Conservation (phyloP, 2,329 filamentous ascomycete species). For the Chaetomiaceae sp. region DNA sequence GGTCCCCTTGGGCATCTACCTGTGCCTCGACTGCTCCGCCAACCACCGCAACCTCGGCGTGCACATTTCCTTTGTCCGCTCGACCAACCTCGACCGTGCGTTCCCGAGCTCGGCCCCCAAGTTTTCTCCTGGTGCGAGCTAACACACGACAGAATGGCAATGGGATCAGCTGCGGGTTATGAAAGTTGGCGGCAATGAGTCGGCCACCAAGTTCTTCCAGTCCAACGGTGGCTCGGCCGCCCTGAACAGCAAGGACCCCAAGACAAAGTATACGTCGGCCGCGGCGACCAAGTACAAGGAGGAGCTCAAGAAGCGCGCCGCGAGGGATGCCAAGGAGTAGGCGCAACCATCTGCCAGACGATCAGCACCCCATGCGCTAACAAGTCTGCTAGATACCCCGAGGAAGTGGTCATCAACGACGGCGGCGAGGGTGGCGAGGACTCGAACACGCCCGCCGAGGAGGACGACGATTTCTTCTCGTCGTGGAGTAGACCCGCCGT, state of each 20-base stretch:
- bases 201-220: conserved; percentile 97
- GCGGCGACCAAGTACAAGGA: conserved; percentile 98
- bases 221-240: conserved; percentile 91
- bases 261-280: conserved; percentile 92
- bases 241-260: conserved; percentile 85
- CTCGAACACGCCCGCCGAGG: conserved; percentile 72
- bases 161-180: conserved; percentile 96
- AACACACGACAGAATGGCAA: conserved; percentile 71
- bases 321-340: conserved; percentile 78
- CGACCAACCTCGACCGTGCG: conserved; percentile 96
- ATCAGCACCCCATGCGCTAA: conserved; percentile 19
- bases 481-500: conserved; percentile 98
- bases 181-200: conserved; percentile 98
- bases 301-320: conserved; percentile 81
- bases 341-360: conserved; percentile 29
- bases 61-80: conserved; percentile 98
- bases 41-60: conserved; percentile 97
- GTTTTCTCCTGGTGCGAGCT: no score
- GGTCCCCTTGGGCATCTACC: conserved; percentile 93
- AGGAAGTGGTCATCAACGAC: conserved; percentile 82
- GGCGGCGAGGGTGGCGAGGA: conserved; percentile 59
- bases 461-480: conserved; percentile 95
- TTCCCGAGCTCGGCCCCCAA: no score
- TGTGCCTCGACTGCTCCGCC: conserved; percentile 95
- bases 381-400: conserved; percentile 60